Evolutionary conservation across 1,284 basidiomycete genomes (phyloP).

Genomic region (Ceratobasidium sp.): DNA sequence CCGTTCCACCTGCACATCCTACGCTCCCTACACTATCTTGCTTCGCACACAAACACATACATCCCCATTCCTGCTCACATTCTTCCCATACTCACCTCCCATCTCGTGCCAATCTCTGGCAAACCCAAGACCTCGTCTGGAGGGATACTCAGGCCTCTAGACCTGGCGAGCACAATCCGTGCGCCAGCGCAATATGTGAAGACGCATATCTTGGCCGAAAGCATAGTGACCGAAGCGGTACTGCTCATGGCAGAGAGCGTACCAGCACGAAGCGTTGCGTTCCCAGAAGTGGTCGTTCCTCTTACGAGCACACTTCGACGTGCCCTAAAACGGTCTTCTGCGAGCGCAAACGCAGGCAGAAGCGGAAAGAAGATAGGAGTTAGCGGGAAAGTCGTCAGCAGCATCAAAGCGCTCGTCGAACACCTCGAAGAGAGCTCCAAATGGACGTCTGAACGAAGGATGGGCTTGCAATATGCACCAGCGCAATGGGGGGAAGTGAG

Average conservation of each 20-base stretch:
- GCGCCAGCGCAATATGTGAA: conserved; percentile 88
- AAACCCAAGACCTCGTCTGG: conserved; percentile 83
- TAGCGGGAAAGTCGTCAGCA: conserved; percentile 61
- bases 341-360: conserved; percentile 56
- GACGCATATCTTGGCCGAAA: conserved; percentile 87
- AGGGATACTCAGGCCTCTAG: conserved; percentile 74
- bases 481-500: conserved; percentile 71
- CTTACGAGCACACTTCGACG: conserved; percentile 75
- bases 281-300: conserved; percentile 93
- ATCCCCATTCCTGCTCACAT: conserved; percentile 88
- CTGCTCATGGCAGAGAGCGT: conserved; percentile 81
- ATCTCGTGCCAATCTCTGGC: conserved; percentile 67
- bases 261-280: conserved; percentile 64
- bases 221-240: conserved; percentile 80
- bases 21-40: conserved; percentile 74
- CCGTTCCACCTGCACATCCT: conserved; percentile 80
- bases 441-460: conserved; percentile 77
- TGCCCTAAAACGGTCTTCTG: conserved; percentile 63
- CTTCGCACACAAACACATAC: conserved; percentile 82
- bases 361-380: conserved; percentile 32
- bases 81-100: conserved; percentile 84
- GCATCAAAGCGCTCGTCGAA: conserved; percentile 80
- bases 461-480: conserved; percentile 75
- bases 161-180: conserved; percentile 87
- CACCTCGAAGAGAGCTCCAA: conserved; percentile 82